phyloP scores from a whole-genome alignment of 164 flowering plant species.

The Nelumbo lutea region DNA sequence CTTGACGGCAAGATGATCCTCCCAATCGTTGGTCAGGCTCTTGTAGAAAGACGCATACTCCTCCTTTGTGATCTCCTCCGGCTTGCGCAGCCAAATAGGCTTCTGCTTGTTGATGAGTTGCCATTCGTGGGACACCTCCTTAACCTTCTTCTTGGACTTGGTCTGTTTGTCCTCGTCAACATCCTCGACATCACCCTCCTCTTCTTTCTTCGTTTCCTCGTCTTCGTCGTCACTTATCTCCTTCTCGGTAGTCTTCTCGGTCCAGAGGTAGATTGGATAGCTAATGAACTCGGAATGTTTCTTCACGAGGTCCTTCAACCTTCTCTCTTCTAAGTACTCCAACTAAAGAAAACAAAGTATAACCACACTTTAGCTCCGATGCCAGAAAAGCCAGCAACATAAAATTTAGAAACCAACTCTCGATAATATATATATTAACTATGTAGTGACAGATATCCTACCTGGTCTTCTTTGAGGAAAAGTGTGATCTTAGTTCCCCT shows the following conservation, averaged over 20 bases:
- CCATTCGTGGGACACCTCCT: slow-evolving; percentile 59
- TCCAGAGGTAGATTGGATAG: slow-evolving; percentile 55
- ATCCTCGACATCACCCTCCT: slow-evolving; percentile 49
- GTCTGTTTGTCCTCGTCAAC: slow-evolving; percentile 48
- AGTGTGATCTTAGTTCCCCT: slow-evolving; percentile 55
- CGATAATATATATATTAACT: too few species aligned
- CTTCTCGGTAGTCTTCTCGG: slow-evolving; percentile 57
- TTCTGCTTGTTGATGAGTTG: slow-evolving; percentile 47
- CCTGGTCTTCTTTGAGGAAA: slow-evolving; percentile 60
- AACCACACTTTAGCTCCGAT: not conserved
- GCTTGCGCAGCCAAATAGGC: slow-evolving; percentile 59
- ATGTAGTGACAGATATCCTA: not conserved
- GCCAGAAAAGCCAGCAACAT: not conserved
- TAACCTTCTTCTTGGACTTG: slow-evolving; percentile 42
- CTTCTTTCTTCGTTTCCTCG: slow-evolving; percentile 46
- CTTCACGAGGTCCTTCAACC: slow-evolving; percentile 52
- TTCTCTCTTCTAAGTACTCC: slow-evolving; percentile 57
- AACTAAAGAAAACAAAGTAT: slow-evolving; percentile 17
- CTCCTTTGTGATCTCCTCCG: slow-evolving; percentile 54
- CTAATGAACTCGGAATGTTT: slow-evolving; percentile 63
- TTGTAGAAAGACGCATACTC: slow-evolving; percentile 65
- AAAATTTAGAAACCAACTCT: not conserved
- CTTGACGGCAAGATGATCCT: slow-evolving; percentile 50
- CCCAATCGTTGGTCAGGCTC: slow-evolving; percentile 66
- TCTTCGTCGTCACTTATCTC: slow-evolving; percentile 54